Percentiles rank a stretch among this genome's conserved stretches.
Evolutionary conservation across 495 filamentous ascomycete genomes (phyloP).

Genomic region (Trypethelium eluteriae): DNA sequence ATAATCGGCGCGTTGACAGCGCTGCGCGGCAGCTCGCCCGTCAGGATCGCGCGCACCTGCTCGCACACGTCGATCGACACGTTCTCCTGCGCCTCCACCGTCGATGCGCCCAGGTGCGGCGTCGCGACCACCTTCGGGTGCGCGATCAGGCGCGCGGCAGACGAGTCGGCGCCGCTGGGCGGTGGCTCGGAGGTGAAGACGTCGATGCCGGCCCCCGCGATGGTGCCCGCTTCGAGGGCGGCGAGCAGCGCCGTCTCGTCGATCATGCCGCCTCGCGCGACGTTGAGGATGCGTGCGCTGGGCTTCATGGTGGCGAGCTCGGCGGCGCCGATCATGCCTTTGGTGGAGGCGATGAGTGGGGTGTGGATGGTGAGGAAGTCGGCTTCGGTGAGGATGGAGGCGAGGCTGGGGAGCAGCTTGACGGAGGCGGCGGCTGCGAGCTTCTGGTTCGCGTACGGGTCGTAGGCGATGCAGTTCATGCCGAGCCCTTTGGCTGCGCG

Average conservation of each 20-base stretch:
- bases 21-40: conserved; percentile 56
- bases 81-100: conserved; percentile 70
- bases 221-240: conserved; percentile 57
- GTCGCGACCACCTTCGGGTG: conserved; percentile 62
- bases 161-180: conserved; percentile 32
- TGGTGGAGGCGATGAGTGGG: conserved; percentile 61
- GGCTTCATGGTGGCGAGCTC: conserved; percentile 63
- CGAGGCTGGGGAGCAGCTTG: conserved; percentile 44
- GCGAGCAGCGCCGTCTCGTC: conserved; percentile 61
- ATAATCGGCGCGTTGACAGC: conserved; percentile 70
- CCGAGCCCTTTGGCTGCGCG: conserved; percentile 60
- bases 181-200: conserved; percentile 69
- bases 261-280: conserved; percentile 66
- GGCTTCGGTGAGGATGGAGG: conserved; percentile 50
- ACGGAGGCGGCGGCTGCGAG: conserved; percentile 53
- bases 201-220: conserved; percentile 66
- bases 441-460: conserved; percentile 59
- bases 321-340: conserved; percentile 52
- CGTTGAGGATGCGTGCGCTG: conserved; percentile 59
- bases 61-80: conserved; percentile 66
- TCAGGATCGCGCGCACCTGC: conserved; percentile 60
- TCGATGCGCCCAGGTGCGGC: conserved; percentile 65
- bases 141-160: conserved; percentile 47
- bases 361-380: conserved; percentile 74
- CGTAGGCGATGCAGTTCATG: conserved; percentile 58